Evolutionary conservation across 2,329 filamentous ascomycete species (phyloP).

Genomic region (Orbilia blumenaviensis): DNA sequence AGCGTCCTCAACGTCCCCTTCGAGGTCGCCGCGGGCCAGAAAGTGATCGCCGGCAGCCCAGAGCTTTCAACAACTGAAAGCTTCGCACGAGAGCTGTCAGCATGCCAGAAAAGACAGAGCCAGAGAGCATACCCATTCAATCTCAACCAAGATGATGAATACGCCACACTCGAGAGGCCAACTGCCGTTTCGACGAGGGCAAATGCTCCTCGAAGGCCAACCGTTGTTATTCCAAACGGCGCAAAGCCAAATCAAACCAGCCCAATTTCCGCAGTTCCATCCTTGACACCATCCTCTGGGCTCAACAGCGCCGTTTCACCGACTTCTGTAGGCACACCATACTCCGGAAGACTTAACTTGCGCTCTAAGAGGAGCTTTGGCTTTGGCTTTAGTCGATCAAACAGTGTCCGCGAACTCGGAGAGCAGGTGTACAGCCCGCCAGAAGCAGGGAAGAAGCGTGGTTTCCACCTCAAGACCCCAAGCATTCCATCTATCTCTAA

Average conservation of each 20-base stretch:
- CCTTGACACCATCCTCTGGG: conserved; percentile 34
- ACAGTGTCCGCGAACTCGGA: conserved; percentile 35
- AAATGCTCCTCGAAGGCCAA: conserved; percentile 28
- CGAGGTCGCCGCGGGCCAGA: conserved; percentile 24
- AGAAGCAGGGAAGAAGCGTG: conserved; percentile 22
- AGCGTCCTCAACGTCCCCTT: conserved; percentile 35
- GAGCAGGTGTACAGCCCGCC: neutral
- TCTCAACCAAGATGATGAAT: neutral
- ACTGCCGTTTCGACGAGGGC: neutral
- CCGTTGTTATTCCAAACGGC: conserved; percentile 18
- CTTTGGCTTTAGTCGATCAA: conserved; percentile 33
- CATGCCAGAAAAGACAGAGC: conserved; percentile 27
- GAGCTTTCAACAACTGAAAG: conserved; percentile 34
- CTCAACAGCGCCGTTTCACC: conserved; percentile 32
- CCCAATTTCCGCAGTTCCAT: conserved; percentile 31
- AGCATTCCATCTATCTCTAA: conserved; percentile 38
- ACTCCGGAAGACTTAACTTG: conserved; percentile 25
- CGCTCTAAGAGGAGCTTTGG: conserved; percentile 41
- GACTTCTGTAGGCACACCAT: conserved; percentile 21
- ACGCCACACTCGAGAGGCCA: neutral
- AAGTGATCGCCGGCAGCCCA: conserved; percentile 34
- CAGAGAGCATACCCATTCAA: conserved; percentile 14
- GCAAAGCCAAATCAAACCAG: conserved; percentile 7
- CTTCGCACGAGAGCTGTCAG: conserved; percentile 26
- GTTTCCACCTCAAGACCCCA: conserved; percentile 35